Percentiles rank a stretch among this genome's conserved stretches.
phyloP scores from a whole-genome alignment of 148 eudicot species.

The Rhododendron ovatum region DNA sequence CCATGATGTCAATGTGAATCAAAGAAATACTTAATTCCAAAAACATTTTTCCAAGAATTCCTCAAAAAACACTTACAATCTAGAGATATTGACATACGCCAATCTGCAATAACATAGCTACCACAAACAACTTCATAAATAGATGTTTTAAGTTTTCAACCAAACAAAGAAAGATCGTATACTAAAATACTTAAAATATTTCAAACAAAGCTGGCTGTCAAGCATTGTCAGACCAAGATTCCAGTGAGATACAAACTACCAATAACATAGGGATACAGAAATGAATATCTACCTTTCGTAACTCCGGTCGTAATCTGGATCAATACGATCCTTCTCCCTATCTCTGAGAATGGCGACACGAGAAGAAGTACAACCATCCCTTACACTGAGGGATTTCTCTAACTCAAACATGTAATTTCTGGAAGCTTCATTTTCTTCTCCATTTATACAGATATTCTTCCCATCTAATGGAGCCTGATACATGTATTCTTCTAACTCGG shows the following conservation, averaged over 20 bases:
- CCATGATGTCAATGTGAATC: not conserved
- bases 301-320: slow-evolving; percentile 96
- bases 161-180: not conserved
- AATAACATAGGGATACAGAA: not conserved
- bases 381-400: slow-evolving; percentile 31
- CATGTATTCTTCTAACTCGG: slow-evolving; percentile 38
- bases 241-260: not conserved
- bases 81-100: not conserved
- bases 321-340: slow-evolving; percentile 83
- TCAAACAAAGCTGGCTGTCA: not conserved
- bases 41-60: not conserved
- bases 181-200: not conserved
- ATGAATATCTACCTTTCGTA: slow-evolving; percentile 55
- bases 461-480: slow-evolving; percentile 31
- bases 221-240: not conserved
- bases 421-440: slow-evolving; percentile 53
- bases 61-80: not conserved
- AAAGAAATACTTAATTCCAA: not conserved
- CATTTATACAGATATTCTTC: slow-evolving; percentile 31
- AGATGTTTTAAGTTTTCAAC: not conserved
- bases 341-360: slow-evolving; percentile 88
- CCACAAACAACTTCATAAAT: not conserved
- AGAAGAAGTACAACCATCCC: slow-evolving; percentile 48
- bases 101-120: not conserved
- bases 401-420: slow-evolving; percentile 31